phyloP scores from a whole-genome alignment of 2,329 filamentous ascomycete species.

The Knufia petricola region DNA sequence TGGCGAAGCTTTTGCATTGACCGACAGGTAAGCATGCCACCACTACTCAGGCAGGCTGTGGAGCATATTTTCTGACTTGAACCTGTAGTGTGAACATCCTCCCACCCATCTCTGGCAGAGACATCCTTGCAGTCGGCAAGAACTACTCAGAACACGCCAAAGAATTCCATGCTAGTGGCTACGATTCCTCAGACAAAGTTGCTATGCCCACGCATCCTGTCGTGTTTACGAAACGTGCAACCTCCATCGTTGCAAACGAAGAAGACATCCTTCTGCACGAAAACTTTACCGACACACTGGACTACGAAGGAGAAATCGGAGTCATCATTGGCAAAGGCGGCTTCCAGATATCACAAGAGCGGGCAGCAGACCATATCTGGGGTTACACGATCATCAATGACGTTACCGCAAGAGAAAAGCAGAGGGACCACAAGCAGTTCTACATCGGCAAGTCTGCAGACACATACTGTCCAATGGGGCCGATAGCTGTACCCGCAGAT shows the following conservation, averaged over 20 bases:
- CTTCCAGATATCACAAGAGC: slow-evolving; percentile 33
- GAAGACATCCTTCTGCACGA: slow-evolving; percentile 40
- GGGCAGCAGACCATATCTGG: slow-evolving; percentile 46
- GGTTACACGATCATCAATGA: slow-evolving; percentile 51
- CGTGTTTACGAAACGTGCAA: slow-evolving; percentile 24
- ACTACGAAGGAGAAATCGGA: slow-evolving; percentile 50
- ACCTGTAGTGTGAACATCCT: slow-evolving; percentile 33
- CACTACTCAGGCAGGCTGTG: background rate
- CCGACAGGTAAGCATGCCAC: slow-evolving; percentile 9
- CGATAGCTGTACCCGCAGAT: slow-evolving; percentile 41
- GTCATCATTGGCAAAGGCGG: slow-evolving; percentile 46
- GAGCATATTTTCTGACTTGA: background rate
- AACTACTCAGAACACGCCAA: slow-evolving; percentile 50
- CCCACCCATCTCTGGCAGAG: slow-evolving; percentile 19
- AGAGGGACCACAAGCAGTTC: slow-evolving; percentile 52
- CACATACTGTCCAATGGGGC: slow-evolving; percentile 49
- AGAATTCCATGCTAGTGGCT: slow-evolving; percentile 48
- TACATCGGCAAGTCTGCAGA: slow-evolving; percentile 50
- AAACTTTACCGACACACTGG: slow-evolving; percentile 41
- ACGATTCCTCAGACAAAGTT: slow-evolving; percentile 47
- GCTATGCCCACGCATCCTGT: slow-evolving; percentile 37
- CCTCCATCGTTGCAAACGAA: slow-evolving; percentile 41
- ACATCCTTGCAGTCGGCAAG: slow-evolving; percentile 27
- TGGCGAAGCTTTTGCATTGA: slow-evolving; percentile 26
- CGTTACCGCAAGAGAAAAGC: slow-evolving; percentile 44